Base-by-base conservation (phyloP, 2,329 filamentous ascomycete genomes). In the Ceratocystis alfenasii region DNA sequence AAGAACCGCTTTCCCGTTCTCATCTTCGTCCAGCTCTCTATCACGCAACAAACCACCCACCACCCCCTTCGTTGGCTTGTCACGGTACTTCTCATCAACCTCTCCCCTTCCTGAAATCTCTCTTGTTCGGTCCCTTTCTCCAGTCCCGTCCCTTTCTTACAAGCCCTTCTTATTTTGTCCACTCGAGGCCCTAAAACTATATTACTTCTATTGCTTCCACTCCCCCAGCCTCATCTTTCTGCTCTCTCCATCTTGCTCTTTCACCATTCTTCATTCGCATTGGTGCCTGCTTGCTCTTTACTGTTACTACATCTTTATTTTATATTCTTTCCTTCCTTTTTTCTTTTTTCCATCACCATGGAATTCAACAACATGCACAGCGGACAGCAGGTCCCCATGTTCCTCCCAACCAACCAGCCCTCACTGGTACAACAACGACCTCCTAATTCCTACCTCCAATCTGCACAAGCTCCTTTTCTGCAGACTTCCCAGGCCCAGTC, bases 221-320 rank as follows among this genome's bases (percentile, higher is more conserved):
- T 59, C 36, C 28, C 55, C 62, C 59, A 63, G 28, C 60, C 64
- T 55, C 62, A 55, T 63, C n/a, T 33, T 50, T 63, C 61, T 25
- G 30, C 30, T 62, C 45, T 50, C 41, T 62, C 10, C 60, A 41
- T 41, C 36, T 41, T 41, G 10, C 36, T 41, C 36, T 41, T 12
- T 41, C 30, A 45, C 41, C 30, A 12, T 65, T 63, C 22, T 48
- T 62, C 59, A 44, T 63, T 48, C 33, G 20, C 30, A 41, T 41
- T 41, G 36, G 36, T 15, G 12, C 0, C 48, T 25, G 8, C 5
- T 2, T 22, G 6, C 17, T 22, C 46, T 8, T 10, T 5, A 48
- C 46, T 48, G 20, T 17, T 20, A 48, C 46, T 48, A 17, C 46
- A n/a, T 25, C 22, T 59, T 28, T 30, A 59, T 59, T 36, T 30